These are phyloP conservation scores for Fusarium proliferatum DNA, from an alignment of 2,329 filamentous ascomycete genomes.

Conservation along the genomic window DNA sequence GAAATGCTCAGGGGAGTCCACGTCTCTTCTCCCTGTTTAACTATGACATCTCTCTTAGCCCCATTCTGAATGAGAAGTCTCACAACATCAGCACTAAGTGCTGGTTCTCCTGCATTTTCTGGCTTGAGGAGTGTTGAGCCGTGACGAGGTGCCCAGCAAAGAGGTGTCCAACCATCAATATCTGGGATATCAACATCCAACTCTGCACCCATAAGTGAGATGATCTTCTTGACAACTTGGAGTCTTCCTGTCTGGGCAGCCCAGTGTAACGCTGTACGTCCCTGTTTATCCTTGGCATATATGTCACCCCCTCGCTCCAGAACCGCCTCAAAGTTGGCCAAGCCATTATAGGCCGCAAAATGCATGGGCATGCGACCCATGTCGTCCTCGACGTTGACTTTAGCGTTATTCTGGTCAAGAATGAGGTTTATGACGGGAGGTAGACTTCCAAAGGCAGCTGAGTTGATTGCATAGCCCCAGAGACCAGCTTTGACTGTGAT, in stretches of 20 bases:
- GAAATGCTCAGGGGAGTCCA: constrained; percentile 2
- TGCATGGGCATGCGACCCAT: constrained; percentile 14
- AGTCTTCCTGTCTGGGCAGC: background rate
- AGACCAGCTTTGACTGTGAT: background rate
- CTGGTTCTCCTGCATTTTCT: background rate
- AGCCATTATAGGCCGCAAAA: background rate
- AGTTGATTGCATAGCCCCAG: background rate
- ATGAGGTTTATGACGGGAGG: background rate
- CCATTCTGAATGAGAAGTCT: constrained; percentile 6
- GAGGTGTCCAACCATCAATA: constrained; percentile 17
- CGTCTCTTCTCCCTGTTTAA: background rate
- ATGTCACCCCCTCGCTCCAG: background rate
- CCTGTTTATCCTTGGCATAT: background rate
- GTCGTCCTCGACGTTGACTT: background rate
- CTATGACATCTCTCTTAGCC: background rate
- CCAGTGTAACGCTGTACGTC: background rate
- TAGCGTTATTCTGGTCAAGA: background rate
- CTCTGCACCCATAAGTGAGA: background rate
- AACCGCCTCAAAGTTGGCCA: background rate
- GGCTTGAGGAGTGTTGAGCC: fast-evolving
- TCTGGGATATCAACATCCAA: background rate
- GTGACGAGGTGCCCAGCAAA: constrained; percentile 10
- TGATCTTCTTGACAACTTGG: background rate
- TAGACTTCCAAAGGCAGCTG: fast-evolving
- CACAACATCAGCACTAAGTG: background rate